Evolutionary conservation across 2,329 filamentous ascomycete genomes (phyloP), one percentile per base, ranked within the genome.

Genomic region (Scedosporium dehoogii): DNA sequence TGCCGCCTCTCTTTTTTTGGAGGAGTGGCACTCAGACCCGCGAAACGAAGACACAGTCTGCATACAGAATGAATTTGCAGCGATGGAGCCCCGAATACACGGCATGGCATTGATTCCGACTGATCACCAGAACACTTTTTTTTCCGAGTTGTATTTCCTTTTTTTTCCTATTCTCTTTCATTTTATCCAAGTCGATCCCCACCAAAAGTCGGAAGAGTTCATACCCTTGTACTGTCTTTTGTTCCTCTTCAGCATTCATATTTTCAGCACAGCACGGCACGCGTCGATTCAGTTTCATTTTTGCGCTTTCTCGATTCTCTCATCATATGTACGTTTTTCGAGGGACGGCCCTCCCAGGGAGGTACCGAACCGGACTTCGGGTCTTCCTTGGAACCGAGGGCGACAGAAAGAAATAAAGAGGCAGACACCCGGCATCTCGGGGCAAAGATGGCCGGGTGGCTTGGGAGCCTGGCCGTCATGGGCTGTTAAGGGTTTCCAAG

Each of bases 61-160:
- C 68, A 71, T 69, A 67, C 69, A 70, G 70, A 74, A 72, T 73
- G 73, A 72, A 68, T 58, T 65, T 68, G 66, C 63, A 68, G 65
- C 65, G 67, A 66, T 69, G 23, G 60, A 44, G 27, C 29, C 64
- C 71, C 66, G 69, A 67, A 72, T 74, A 69, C 72, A 74, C 69
- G 70, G 76, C 72, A 74, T 74, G 73, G 77, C 76, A 78, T 79
- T 75, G 76, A 79, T 76, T 55, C 51, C 76, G 76, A 75, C 67
- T 73, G 58, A 60, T 42, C 18, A 25, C 41, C 42, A 60, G 33
- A 41, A 60, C 9, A 51, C 21, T 27, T 21, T 69, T 64, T 64
- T 70, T 70, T 72, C 48, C 56, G 33, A 33, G 56, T 65, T 66
- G 63, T 66, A 69, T 68, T 66, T 68, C 67, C 68, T 65, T 70